phyloP scores from a whole-genome alignment of 2,329 filamentous ascomycete genomes.

The Fusarium veterinarium region DNA sequence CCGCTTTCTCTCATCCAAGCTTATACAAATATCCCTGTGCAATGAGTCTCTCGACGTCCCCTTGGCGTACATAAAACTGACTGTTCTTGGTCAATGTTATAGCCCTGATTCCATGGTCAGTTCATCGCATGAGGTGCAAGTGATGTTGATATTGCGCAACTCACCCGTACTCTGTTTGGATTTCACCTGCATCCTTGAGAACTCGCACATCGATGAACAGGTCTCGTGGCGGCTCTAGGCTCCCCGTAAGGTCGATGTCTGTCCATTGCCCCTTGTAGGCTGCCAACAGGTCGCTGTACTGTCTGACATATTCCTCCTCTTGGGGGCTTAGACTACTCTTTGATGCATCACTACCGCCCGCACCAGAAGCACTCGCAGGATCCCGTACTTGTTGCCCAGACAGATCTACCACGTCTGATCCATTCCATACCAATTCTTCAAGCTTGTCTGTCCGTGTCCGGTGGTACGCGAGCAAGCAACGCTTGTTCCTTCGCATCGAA shows the following conservation, averaged over 20 bases:
- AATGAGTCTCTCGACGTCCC: slow-evolving; percentile 94
- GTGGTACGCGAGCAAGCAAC: slow-evolving; percentile 94
- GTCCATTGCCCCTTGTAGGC: slow-evolving; percentile 99
- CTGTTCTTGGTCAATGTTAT: slow-evolving; percentile 98
- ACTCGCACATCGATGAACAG: slow-evolving; percentile 97
- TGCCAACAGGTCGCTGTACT: slow-evolving; percentile 92
- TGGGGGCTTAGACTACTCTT: slow-evolving; percentile 90
- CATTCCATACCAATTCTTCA: slow-evolving; percentile 93
- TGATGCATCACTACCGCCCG: slow-evolving; percentile 54
- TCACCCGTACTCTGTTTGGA: slow-evolving; percentile 98
- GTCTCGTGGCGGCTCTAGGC: slow-evolving; percentile 92
- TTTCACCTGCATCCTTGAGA: slow-evolving; percentile 95
- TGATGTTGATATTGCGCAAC: slow-evolving; percentile 48
- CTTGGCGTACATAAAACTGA: slow-evolving; percentile 96
- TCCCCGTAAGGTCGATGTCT: slow-evolving; percentile 94
- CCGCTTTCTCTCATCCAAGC: slow-evolving; percentile 69
- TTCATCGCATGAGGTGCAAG: not conserved
- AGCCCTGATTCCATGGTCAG: slow-evolving; percentile 66
- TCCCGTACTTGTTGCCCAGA: slow-evolving; percentile 66
- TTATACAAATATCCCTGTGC: slow-evolving; percentile 95
- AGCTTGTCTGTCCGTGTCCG: slow-evolving; percentile 89
- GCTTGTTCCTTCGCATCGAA: slow-evolving; percentile 95
- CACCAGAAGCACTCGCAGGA: slow-evolving; percentile 45
- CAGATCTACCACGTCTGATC: slow-evolving; percentile 82
- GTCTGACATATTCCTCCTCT: slow-evolving; percentile 94